phyloP scores from a whole-genome alignment of 495 filamentous ascomycete genomes.

The Podospora sp. region DNA sequence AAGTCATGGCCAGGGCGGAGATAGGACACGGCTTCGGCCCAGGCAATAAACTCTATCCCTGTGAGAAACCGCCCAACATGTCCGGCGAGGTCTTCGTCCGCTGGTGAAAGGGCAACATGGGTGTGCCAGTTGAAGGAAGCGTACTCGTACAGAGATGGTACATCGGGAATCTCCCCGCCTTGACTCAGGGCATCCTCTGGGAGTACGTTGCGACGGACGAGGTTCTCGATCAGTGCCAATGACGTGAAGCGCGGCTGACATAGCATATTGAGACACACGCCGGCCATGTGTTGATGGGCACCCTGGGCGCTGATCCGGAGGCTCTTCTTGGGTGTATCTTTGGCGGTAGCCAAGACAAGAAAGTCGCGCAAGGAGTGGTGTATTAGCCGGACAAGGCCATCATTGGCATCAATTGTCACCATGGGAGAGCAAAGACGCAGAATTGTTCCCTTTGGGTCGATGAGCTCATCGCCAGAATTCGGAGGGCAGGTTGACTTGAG shows the following conservation, averaged over 20 bases:
- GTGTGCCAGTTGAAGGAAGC: not conserved
- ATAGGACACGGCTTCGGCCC: not conserved
- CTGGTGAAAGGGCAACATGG: not conserved
- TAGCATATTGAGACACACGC: not conserved
- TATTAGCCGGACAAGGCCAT: not conserved
- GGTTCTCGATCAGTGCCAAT: not conserved
- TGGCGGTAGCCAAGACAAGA: not conserved
- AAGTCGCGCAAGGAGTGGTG: not conserved
- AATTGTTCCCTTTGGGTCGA: not conserved
- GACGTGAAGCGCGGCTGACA: not conserved
- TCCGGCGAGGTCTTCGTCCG: not conserved
- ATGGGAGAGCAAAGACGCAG: not conserved
- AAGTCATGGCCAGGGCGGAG: not conserved
- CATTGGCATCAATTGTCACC: not conserved
- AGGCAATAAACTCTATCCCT: not conserved
- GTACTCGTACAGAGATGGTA: not conserved
- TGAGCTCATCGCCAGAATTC: not conserved
- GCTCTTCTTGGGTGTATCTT: not conserved
- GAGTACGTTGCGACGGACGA: not conserved
- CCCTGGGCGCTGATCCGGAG: not conserved
- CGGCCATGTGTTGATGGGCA: not conserved
- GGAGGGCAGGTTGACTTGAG: not conserved
- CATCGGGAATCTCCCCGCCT: not conserved
- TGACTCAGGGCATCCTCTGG: not conserved
- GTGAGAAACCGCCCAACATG: not conserved